These are phyloP conservation scores for Escovopsis sp. DNA, from an alignment of 2,329 filamentous ascomycete genomes.

Conservation along the genomic window DNA sequence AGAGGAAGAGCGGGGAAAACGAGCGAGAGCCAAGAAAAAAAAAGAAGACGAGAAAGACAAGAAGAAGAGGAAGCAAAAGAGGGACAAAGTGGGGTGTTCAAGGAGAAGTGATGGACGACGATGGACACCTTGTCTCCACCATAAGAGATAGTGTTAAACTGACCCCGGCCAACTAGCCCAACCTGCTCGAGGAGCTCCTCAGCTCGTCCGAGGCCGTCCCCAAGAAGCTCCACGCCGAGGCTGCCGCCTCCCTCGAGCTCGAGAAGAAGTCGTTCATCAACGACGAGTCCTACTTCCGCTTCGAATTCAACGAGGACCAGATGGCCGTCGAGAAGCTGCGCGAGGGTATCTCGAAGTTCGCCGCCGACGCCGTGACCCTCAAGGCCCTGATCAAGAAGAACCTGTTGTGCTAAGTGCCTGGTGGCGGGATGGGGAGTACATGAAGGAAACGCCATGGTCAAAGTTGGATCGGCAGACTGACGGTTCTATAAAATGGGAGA, in stretches of 20 bases:
- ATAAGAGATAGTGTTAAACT: too few relatives aligned
- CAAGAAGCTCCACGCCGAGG: constrained; percentile 73
- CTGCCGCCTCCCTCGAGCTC: constrained; percentile 54
- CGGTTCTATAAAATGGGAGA: background rate
- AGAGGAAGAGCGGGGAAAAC: too few relatives aligned
- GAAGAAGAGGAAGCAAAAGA: too few relatives aligned
- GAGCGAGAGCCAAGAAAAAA: too few relatives aligned
- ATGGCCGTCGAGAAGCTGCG: constrained; percentile 99
- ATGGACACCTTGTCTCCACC: too few relatives aligned
- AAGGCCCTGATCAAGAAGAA: constrained; percentile 86
- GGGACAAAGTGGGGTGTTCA: too few relatives aligned
- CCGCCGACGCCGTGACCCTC: constrained; percentile 83
- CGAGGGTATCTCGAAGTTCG: constrained; percentile 98
- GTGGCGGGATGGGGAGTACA: background rate
- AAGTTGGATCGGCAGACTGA: too few relatives aligned
- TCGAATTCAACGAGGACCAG: constrained; percentile 98
- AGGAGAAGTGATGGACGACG: too few relatives aligned
- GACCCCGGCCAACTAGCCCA: too few relatives aligned
- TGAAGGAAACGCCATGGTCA: too few relatives aligned
- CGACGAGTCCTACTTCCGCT: constrained; percentile 83
- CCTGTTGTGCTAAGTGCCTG: constrained; percentile 36
- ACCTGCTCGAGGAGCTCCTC: constrained; percentile 83
- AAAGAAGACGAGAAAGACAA: too few relatives aligned
- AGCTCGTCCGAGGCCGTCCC: constrained; percentile 71
- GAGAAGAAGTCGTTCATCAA: constrained; percentile 84